A percentile compares a stretch with the other conserved stretches of the same genome.
Conservation (phyloP, 2,329 filamentous ascomycete genomes). For the Sarocladium oryzae region DNA sequence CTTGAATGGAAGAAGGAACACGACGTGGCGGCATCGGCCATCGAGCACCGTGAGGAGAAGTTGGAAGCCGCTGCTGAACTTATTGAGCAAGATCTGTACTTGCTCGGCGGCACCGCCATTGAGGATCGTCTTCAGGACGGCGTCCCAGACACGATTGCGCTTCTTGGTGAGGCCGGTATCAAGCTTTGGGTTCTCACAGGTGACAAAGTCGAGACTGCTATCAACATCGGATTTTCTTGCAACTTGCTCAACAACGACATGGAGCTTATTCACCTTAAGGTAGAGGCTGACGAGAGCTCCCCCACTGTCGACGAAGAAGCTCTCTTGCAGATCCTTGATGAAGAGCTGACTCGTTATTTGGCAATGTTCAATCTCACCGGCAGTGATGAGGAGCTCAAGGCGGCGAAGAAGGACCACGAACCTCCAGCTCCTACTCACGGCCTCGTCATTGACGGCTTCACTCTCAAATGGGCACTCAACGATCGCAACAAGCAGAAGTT, state of each 20-base stretch:
- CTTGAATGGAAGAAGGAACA: constrained; percentile 78
- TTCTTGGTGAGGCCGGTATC: constrained; percentile 89
- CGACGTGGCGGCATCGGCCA: constrained; percentile 75
- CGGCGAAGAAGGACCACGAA: constrained; percentile 76
- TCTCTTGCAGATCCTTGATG: constrained; percentile 54
- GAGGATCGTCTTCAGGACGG: constrained; percentile 96
- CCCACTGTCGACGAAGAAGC: constrained; percentile 35
- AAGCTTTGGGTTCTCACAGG: constrained; percentile 98
- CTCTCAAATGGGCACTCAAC: constrained; percentile 78
- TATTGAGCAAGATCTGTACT: constrained; percentile 82
- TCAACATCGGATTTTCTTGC: constrained; percentile 99
- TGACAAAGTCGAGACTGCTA: constrained; percentile 97
- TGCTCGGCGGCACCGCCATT: constrained; percentile 92
- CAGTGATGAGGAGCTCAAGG: constrained; percentile 74
- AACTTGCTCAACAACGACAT: constrained; percentile 96
- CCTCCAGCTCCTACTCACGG: constrained; percentile 84
- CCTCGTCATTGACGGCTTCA: constrained; percentile 90
- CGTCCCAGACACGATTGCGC: constrained; percentile 88
- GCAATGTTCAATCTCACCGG: constrained; percentile 71
- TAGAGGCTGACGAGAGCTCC: constrained; percentile 63
- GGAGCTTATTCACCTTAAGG: constrained; percentile 88
- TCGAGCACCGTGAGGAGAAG: constrained; percentile 86
- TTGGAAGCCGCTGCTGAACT: constrained; percentile 81
- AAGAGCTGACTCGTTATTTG: constrained; percentile 69
- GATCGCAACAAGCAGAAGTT: constrained; percentile 86